Evolutionary conservation across 1,139 yeast genomes (phyloP).

Genomic region (Eremothecium sinecaudum): DNA sequence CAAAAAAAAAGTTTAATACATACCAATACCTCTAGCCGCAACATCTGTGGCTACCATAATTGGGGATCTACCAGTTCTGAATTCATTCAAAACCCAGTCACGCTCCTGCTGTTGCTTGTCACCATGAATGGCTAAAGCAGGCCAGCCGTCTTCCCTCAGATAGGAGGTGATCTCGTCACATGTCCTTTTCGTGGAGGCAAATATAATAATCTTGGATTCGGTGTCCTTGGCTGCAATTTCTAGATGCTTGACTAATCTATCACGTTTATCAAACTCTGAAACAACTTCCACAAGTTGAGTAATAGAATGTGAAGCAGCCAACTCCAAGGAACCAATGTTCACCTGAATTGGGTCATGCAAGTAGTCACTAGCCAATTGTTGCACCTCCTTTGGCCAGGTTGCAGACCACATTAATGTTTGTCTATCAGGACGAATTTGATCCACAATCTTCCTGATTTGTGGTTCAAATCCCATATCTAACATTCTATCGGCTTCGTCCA

Average conservation of each 20-base stretch:
- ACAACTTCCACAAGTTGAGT: constrained; percentile 89
- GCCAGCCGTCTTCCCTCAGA: constrained; percentile 97
- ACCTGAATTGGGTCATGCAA: constrained; percentile 91
- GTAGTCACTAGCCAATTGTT: constrained; percentile 83
- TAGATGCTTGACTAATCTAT: constrained; percentile 74
- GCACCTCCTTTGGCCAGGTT: constrained; percentile 98
- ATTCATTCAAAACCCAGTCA: constrained; percentile 95
- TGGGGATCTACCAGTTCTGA: constrained; percentile 85
- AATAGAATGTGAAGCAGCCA: constrained; percentile 93
- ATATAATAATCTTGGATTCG: constrained; percentile 71
- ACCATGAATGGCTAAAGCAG: constrained; percentile 98
- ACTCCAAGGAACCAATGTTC: constrained; percentile 88
- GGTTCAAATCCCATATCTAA: constrained; percentile 98
- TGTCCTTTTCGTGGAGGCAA: constrained; percentile 92
- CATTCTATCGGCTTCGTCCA: constrained; percentile 96
- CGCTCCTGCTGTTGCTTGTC: constrained; percentile 97
- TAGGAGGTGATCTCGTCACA: constrained; percentile 92
- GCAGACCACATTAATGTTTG: constrained; percentile 99
- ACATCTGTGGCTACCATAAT: constrained; percentile 99
- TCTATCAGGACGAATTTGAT: constrained; percentile 93
- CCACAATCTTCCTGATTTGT: constrained; percentile 88
- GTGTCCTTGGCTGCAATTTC: constrained; percentile 74
- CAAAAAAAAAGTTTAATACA: constrained; percentile 41
- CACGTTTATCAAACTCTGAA: constrained; percentile 88
- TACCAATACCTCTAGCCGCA: constrained; percentile 99